Evolutionary conservation across 2,329 filamentous ascomycete species (phyloP).

Genomic region (Metarhizium guizhouense): DNA sequence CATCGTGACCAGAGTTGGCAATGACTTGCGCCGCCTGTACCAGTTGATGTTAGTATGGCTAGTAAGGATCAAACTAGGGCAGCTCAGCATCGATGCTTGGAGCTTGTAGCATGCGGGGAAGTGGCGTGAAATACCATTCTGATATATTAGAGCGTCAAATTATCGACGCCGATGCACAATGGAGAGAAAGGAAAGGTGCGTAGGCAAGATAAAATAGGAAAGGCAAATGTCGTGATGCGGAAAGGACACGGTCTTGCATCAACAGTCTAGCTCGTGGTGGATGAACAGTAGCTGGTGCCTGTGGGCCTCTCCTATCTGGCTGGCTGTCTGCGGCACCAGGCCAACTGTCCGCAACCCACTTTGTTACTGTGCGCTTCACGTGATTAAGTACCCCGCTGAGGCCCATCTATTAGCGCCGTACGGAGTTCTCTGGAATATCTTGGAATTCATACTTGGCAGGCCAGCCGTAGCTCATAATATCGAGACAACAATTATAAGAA

Average conservation of each 20-base stretch:
- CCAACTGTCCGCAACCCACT: background rate
- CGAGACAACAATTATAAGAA: no score
- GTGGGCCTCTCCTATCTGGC: background rate
- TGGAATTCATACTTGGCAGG: no score
- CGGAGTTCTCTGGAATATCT: no score
- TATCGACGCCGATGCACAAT: background rate
- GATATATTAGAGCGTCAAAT: background rate
- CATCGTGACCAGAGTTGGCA: constrained; percentile 63
- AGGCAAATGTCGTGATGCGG: background rate
- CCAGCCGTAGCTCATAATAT: no score
- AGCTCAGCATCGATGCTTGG: background rate
- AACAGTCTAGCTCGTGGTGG: background rate
- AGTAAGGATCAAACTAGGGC: background rate
- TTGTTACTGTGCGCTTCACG: background rate
- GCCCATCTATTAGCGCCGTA: no score
- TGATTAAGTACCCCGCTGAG: background rate
- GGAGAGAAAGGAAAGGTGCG: background rate
- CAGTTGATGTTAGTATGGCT: constrained; percentile 14
- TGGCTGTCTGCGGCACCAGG: background rate
- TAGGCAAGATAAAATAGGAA: background rate
- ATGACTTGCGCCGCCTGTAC: constrained; percentile 34
- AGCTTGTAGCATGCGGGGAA: background rate
- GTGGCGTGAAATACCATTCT: constrained; percentile 2
- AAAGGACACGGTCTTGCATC: background rate
- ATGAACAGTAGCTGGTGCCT: background rate